phyloP scores from a whole-genome alignment of 176 grass and related monocot genomes.

The Microstegium vimineum region DNA sequence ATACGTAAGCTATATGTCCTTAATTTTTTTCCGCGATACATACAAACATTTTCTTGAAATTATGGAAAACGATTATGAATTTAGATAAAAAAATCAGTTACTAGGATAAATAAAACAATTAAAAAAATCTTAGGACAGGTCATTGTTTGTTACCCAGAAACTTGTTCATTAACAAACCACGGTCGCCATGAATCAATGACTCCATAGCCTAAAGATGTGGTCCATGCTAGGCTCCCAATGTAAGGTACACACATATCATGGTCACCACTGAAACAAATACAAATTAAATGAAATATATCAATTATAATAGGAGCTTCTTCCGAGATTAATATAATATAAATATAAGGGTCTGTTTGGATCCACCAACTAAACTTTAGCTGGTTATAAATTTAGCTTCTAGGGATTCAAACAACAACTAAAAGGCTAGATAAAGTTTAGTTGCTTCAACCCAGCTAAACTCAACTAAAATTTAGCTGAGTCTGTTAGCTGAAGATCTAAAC shows the following conservation, averaged over 20 bases:
- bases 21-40: not conserved
- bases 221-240: slow-evolving; percentile 85
- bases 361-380: too few species aligned
- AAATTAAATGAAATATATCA: not conserved
- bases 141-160: slow-evolving; percentile 63
- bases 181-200: slow-evolving; percentile 73
- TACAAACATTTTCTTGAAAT: not conserved
- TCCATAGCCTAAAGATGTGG: slow-evolving; percentile 61
- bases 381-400: too few species aligned
- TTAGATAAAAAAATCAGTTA: not conserved
- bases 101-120: not conserved
- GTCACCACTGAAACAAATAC: slow-evolving; percentile 62
- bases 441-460: too few species aligned
- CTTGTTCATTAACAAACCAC: slow-evolving; percentile 64
- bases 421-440: too few species aligned
- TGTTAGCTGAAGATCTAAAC: too few species aligned
- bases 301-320: not conserved
- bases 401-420: too few species aligned
- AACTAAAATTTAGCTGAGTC: too few species aligned
- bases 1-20: not conserved
- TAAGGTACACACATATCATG: slow-evolving; percentile 96
- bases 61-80: not conserved
- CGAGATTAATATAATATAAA: not conserved
- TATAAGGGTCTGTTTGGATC: too few species aligned
- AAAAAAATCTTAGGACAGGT: not conserved